Evolutionary conservation across 805 yeast species (phyloP).

Genomic region (Cyberlindnera amylophila): DNA sequence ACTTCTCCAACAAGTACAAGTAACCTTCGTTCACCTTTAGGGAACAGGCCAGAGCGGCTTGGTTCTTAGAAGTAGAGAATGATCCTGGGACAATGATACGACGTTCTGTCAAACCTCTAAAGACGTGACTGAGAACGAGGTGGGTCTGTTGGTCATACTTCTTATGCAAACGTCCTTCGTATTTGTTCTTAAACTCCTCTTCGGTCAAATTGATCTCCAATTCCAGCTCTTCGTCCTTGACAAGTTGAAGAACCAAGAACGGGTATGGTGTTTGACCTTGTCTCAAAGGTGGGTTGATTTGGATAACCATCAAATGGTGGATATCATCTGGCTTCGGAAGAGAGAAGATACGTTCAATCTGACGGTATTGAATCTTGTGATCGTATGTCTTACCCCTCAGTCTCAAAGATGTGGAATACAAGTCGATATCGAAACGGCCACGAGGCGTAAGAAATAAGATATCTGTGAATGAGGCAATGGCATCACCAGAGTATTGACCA

Average conservation of each 20-base stretch:
- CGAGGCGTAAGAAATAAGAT: constrained; percentile 93
- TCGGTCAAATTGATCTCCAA: constrained; percentile 84
- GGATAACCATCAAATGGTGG: constrained; percentile 82
- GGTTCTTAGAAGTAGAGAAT: constrained; percentile 69
- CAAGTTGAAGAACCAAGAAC: constrained; percentile 84
- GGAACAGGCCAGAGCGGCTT: constrained; percentile 87
- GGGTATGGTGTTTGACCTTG: constrained; percentile 98
- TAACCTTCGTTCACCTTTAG: constrained; percentile 95
- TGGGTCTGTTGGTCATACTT: constrained; percentile 82
- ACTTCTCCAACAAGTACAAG: constrained; percentile 86
- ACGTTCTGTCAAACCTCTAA: constrained; percentile 86
- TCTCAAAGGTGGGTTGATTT: constrained; percentile 94
- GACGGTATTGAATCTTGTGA: constrained; percentile 87
- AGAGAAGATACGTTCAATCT: constrained; percentile 85
- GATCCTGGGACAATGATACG: constrained; percentile 83
- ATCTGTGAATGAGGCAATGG: constrained; percentile 89
- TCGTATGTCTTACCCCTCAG: constrained; percentile 97
- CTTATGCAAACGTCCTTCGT: constrained; percentile 68
- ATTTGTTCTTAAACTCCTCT: constrained; percentile 71
- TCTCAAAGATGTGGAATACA: constrained; percentile 82
- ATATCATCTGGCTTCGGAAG: constrained; percentile 93
- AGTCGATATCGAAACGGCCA: constrained; percentile 96
- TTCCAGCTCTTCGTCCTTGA: constrained; percentile 86
- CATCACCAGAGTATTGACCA: constrained; percentile 92
- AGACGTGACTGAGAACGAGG: constrained; percentile 80